Percentiles rank a stretch among this genome's conserved stretches.
phyloP scores from a whole-genome alignment of 1,284 basidiomycete genomes.

The Austroboletus olivaceoglutinosus region DNA sequence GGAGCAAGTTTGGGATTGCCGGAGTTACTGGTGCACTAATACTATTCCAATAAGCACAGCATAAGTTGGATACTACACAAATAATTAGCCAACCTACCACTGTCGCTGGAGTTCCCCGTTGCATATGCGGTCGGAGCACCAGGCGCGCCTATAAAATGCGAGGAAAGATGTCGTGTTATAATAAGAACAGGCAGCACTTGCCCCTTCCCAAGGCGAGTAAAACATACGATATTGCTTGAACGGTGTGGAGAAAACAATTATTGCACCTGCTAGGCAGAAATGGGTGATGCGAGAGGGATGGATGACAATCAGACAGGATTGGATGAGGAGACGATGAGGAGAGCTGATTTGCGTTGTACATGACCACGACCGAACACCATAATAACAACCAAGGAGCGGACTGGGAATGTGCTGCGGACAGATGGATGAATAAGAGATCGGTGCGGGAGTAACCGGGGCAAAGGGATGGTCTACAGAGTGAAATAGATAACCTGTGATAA shows the following conservation, averaged over 20 bases:
- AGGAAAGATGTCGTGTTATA: constrained; percentile 21
- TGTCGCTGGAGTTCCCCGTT: constrained; percentile 5
- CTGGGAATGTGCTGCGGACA: constrained; percentile 23
- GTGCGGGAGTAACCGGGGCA: constrained; percentile 21
- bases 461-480: constrained; percentile 34
- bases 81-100: constrained; percentile 18
- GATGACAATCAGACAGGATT: constrained; percentile 30
- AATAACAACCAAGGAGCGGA: constrained; percentile 36
- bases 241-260: constrained; percentile 28
- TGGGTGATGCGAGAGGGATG: constrained; percentile 16
- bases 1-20: not conserved
- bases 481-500: constrained; percentile 37
- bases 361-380: constrained; percentile 38
- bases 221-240: constrained; percentile 35
- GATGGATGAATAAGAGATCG: constrained; percentile 22
- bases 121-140: constrained; percentile 7
- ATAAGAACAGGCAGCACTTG: constrained; percentile 15
- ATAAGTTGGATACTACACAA: not conserved
- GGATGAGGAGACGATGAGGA: constrained; percentile 22
- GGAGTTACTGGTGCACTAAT: not conserved
- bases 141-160: constrained; percentile 10
- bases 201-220: constrained; percentile 20
- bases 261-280: constrained; percentile 30
- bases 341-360: constrained; percentile 38
- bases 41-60: constrained; percentile 3